Evolutionary conservation across 345 rosid genomes (phyloP), one percentile per base, ranked within the genome.

Genomic region (Populus alba): DNA sequence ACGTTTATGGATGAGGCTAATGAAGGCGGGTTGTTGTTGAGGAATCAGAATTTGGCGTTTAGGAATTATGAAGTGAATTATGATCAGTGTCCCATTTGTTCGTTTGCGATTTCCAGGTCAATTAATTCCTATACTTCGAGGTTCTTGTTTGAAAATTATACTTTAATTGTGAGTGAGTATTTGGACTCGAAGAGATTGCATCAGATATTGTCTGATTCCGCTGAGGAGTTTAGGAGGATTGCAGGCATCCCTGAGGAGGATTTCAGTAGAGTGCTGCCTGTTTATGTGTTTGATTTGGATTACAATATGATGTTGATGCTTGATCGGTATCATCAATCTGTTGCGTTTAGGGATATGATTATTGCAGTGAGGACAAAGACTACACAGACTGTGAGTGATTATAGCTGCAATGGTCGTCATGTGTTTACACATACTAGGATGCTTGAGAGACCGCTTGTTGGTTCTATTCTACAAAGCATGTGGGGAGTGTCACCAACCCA

Each of bases 401-500:
- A 96, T 72, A 94, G 89, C 76, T 96, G 97, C 79, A 96, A 94
- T 65, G 94, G 98, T 15, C 97, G 94, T 72, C 97, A 91, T 86
- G 95, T 92, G 38, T 94, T 96, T 84, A 88, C 90, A 0, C 97
- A 86, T 74, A 88, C 95, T 0, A 88, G 97, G 84, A 94, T 94
- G 62, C 89, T 96, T 20, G 97, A 91, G 77, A 88, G 97, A 74
- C 91, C 99, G 0, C 80, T 96, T 29, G 95, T 94, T 11, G 98
- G 99, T 80, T 96, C 97, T 0, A 89, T 96, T 73, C 86, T 96
- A 12, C 99, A 96, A 86, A 96, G 99, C 41, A 94, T 96, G 98
- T 96, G 99, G 99, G 99, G 99, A 71, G 97, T 94, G 29, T 90
- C 99, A 1, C 93, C 99, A 0, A 96, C 98, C 33, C 99, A 96